These are phyloP conservation scores for Rubia peregrina DNA, from an alignment of 305 asterid species.

Conservation along the genomic window DNA sequence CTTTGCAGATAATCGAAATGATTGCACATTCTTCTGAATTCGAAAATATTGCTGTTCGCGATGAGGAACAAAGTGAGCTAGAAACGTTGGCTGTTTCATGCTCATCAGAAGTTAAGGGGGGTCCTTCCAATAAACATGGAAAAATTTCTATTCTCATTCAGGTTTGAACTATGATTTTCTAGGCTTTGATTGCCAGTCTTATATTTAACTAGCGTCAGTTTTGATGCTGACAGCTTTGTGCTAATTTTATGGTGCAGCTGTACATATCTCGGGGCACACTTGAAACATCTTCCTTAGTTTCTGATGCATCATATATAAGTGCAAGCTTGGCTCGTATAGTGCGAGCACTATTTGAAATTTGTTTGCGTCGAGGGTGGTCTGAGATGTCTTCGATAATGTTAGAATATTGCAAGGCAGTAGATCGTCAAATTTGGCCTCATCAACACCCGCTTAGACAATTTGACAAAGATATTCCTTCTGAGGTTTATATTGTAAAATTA, in stretches of 20 bases:
- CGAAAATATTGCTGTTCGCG: slow-evolving; percentile 90
- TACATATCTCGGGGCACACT: slow-evolving; percentile 81
- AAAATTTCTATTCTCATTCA: slow-evolving; percentile 93
- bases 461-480: slow-evolving; percentile 74
- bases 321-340: slow-evolving; percentile 95
- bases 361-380: slow-evolving; percentile 95
- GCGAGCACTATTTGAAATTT: slow-evolving; percentile 94
- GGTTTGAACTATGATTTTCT: slow-evolving; percentile 37
- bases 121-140: slow-evolving; percentile 91
- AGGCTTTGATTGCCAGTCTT: slow-evolving; percentile 14
- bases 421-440: slow-evolving; percentile 97
- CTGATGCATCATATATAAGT: slow-evolving; percentile 91
- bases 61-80: slow-evolving; percentile 93
- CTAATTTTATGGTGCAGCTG: slow-evolving; percentile 50
- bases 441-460: slow-evolving; percentile 97
- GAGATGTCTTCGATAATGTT: slow-evolving; percentile 86
- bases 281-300: slow-evolving; percentile 81
- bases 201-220: slow-evolving; percentile 19
- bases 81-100: slow-evolving; percentile 62
- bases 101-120: slow-evolving; percentile 92
- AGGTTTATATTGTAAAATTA: slow-evolving; percentile 37
- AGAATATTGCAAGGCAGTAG: slow-evolving; percentile 97
- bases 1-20: slow-evolving; percentile 80
- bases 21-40: slow-evolving; percentile 97
- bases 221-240: slow-evolving; percentile 17